A percentile compares a stretch with the other conserved stretches of the same genome.
phyloP scores from a whole-genome alignment of 805 yeast genomes.

The Kregervanrija pseudodelftensis region DNA sequence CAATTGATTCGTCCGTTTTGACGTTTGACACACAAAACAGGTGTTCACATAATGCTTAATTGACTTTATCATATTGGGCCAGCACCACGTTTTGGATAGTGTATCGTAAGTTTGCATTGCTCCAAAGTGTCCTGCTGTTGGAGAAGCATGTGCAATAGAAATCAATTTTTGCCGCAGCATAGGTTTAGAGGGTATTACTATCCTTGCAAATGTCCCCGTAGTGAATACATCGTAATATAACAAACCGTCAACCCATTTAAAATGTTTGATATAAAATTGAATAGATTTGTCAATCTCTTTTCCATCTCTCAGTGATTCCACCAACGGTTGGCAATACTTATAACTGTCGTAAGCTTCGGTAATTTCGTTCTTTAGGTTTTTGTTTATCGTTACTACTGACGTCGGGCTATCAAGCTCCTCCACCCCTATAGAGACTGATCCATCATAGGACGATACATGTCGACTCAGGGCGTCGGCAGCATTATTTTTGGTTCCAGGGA shows the following conservation, averaged over 20 bases:
- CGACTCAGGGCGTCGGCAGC: no score
- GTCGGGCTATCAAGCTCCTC: no score
- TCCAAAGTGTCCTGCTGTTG: slow-evolving; percentile 1
- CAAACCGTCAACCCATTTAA: background rate
- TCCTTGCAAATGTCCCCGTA: background rate
- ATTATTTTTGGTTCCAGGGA: no score
- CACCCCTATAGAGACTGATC: no score
- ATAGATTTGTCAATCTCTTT: no score
- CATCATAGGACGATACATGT: no score
- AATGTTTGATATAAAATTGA: background rate
- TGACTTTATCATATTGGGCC: background rate
- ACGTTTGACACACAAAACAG: background rate
- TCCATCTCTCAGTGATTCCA: no score
- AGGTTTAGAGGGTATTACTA: background rate
- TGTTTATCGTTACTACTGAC: no score
- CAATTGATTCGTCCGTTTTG: background rate
- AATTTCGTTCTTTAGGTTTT: no score
- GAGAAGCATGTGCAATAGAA: background rate
- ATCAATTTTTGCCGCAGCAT: background rate
- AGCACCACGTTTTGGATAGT: background rate
- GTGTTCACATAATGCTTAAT: background rate
- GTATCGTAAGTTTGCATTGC: background rate
- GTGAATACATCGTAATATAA: background rate
- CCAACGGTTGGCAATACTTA: no score
- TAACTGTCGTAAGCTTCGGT: no score